A percentile compares a stretch with the other conserved stretches of the same genome.
Evolutionary conservation across 2,329 filamentous ascomycete species (phyloP).

Genomic region (Paracorniculantispora psalliotae): DNA sequence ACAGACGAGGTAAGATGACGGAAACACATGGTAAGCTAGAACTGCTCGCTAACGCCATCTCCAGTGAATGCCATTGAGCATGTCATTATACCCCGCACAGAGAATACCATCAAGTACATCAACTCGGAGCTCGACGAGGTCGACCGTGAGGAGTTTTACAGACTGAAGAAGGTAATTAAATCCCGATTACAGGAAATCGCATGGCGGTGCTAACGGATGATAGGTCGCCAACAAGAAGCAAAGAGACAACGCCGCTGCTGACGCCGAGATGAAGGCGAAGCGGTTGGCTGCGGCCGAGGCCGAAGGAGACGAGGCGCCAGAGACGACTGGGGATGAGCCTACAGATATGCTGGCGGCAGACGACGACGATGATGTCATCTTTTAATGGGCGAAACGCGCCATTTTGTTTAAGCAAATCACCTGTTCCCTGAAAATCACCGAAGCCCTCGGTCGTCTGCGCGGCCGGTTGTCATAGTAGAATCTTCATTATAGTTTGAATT

Average conservation of each 20-base stretch:
- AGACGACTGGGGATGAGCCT: constrained; percentile 36
- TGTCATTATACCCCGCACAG: constrained; percentile 94
- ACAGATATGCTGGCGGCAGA: constrained; percentile 67
- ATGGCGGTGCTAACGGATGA: neutral
- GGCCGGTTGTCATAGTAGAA: constrained; percentile 6
- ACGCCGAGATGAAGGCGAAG: constrained; percentile 71
- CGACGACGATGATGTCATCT: constrained; percentile 83
- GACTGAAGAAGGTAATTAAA: constrained; percentile 70
- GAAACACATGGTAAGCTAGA: neutral
- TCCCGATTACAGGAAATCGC: neutral
- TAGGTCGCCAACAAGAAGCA: constrained; percentile 77
- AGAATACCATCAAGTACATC: constrained; percentile 99
- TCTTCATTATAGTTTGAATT: constrained; percentile 8
- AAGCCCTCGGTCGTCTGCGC: neutral
- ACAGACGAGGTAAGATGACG: constrained; percentile 68
- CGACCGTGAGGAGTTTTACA: constrained; percentile 96
- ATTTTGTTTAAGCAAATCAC: constrained; percentile 6
- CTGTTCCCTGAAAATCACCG: neutral
- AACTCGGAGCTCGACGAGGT: constrained; percentile 97
- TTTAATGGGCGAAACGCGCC: constrained; percentile 42
- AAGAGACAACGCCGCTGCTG: constrained; percentile 64
- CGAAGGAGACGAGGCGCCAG: constrained; percentile 26
- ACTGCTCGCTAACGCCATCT: constrained; percentile 19
- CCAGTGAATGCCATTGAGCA: constrained; percentile 91
- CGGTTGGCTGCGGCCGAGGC: constrained; percentile 46